A percentile compares a stretch with the other conserved stretches of the same genome.
Evolutionary conservation across 2,329 filamentous ascomycete species (phyloP).

Genomic region (Penicillium sp.): DNA sequence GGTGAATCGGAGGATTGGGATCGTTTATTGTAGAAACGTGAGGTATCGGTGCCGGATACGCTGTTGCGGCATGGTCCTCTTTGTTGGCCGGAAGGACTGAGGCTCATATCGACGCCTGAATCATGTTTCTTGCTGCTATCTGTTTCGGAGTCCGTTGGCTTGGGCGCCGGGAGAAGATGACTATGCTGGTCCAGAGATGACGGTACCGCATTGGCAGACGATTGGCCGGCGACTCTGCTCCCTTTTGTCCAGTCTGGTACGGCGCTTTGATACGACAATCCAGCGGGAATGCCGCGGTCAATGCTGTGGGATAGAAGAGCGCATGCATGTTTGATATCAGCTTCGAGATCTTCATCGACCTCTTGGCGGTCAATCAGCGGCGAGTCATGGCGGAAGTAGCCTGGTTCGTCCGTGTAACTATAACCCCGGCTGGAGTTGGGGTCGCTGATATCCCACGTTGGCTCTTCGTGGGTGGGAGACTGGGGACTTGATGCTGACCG

Average conservation of each 20-base stretch:
- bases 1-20: constrained; percentile 7
- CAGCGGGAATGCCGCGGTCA: constrained; percentile 25
- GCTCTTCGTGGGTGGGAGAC: constrained; percentile 6
- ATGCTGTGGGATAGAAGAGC: constrained; percentile 32
- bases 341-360: constrained; percentile 34
- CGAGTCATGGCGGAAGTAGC: constrained; percentile 30
- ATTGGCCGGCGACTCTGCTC: neutral
- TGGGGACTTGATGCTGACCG: constrained; percentile 19
- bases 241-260: neutral
- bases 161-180: constrained; percentile 8
- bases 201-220: neutral
- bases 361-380: constrained; percentile 35
- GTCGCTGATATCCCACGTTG: constrained; percentile 12
- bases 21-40: constrained; percentile 20
- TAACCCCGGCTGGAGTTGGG: constrained; percentile 26
- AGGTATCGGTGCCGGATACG: constrained; percentile 1
- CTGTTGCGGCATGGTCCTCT: neutral
- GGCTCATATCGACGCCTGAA: constrained; percentile 13
- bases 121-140: constrained; percentile 11
- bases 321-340: constrained; percentile 37
- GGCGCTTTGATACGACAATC: constrained; percentile 7
- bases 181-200: constrained; percentile 2
- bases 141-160: constrained; percentile 1
- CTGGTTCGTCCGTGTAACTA: constrained; percentile 36
- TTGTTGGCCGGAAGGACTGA: neutral